A percentile compares a stretch with the other conserved stretches of the same genome.
These are phyloP conservation scores for Xerocomus nothofagi DNA, from an alignment of 1,284 basidiomycete genomes.

Conservation along the genomic window DNA sequence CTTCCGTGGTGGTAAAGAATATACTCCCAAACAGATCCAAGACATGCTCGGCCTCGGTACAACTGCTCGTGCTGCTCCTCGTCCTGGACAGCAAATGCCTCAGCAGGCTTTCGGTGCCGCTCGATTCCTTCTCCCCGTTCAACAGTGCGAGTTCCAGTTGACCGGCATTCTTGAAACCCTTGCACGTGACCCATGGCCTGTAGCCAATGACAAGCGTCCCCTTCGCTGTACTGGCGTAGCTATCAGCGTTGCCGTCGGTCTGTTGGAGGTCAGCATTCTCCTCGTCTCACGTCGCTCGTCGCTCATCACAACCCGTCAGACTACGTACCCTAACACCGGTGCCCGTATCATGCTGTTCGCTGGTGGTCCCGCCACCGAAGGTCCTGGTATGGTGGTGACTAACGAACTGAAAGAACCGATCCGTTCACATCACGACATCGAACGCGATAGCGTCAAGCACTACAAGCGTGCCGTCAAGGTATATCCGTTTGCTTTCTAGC, in stretches of 20 bases:
- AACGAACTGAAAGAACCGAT: slow-evolving; percentile 98
- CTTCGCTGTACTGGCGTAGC: slow-evolving; percentile 96
- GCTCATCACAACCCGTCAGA: slow-evolving; percentile 40
- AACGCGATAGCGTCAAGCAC: slow-evolving; percentile 95
- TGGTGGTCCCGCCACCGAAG: slow-evolving; percentile 96
- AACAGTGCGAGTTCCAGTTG: slow-evolving; percentile 95
- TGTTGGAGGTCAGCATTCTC: slow-evolving; percentile 70
- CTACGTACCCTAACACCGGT: slow-evolving; percentile 94
- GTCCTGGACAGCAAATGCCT: slow-evolving; percentile 85
- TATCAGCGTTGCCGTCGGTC: slow-evolving; percentile 90
- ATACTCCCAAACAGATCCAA: slow-evolving; percentile 94
- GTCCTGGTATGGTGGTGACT: slow-evolving; percentile 95
- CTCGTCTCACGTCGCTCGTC: neutral
- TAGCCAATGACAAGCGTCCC: slow-evolving; percentile 94
- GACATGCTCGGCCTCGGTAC: slow-evolving; percentile 93
- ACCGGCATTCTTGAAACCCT: slow-evolving; percentile 92
- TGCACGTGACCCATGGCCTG: slow-evolving; percentile 94
- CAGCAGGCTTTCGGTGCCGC: slow-evolving; percentile 84
- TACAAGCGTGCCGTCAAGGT: slow-evolving; percentile 97
- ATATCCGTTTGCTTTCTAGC: slow-evolving; percentile 17
- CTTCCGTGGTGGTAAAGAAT: slow-evolving; percentile 99
- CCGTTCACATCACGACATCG: slow-evolving; percentile 98
- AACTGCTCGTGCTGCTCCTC: slow-evolving; percentile 75
- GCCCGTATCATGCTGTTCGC: slow-evolving; percentile 96
- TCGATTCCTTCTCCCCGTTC: slow-evolving; percentile 91